Conservation (phyloP, 176 grass and related monocot genomes). For the bread wheat (Triticum aestivum) region IWGSC_CS_RefSeq_v2.1 NC_057809.1:511063137-511063636, state of each 20-base stretch:
- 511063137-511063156: neutral
- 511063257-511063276: neutral
- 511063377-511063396: neutral
- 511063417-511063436: neutral
- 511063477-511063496: neutral
- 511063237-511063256: neutral
- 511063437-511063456: slow-evolving; percentile 54
- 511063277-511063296: neutral
- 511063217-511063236: neutral
- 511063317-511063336: neutral
- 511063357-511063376: neutral
- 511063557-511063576: neutral
- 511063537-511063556: neutral
- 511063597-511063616: neutral
- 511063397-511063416: neutral
- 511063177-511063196: neutral
- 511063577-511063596: neutral
- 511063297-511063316: neutral
- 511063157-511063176: neutral
- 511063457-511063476: slow-evolving; percentile 10
- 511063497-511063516: neutral
- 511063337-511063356: neutral
- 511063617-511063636: slow-evolving; percentile 11
- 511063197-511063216: neutral
- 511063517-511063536: neutral